Percentiles rank a stretch among this genome's conserved stretches.
These are phyloP conservation scores for Saturnispora hagleri DNA, from an alignment of 805 yeast genomes.

Conservation along the genomic window DNA sequence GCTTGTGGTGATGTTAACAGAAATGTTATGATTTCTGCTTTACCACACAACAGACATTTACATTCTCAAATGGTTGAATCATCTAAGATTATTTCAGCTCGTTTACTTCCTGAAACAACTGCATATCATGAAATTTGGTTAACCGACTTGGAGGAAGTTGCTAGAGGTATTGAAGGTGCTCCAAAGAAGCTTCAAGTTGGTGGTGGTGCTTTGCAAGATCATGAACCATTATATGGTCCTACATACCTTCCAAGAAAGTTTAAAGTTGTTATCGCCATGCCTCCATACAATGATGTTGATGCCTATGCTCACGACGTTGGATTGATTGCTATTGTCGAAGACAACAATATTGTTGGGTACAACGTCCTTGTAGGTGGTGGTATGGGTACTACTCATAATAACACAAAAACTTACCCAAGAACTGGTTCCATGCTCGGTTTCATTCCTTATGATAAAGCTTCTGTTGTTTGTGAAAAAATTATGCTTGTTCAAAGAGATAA, in stretches of 20 bases:
- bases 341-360: slow-evolving; percentile 64
- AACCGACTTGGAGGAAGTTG: slow-evolving; percentile 24
- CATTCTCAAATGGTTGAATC: slow-evolving; percentile 63
- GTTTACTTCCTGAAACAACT: slow-evolving; percentile 81
- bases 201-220: slow-evolving; percentile 72
- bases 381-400: slow-evolving; percentile 97
- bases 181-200: slow-evolving; percentile 81
- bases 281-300: slow-evolving; percentile 94
- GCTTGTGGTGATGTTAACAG: slow-evolving; percentile 99
- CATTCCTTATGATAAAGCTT: slow-evolving; percentile 56
- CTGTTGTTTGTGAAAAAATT: slow-evolving; percentile 77
- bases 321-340: slow-evolving; percentile 73
- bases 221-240: slow-evolving; percentile 84
- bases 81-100: slow-evolving; percentile 64
- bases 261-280: slow-evolving; percentile 89
- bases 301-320: slow-evolving; percentile 95
- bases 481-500: slow-evolving; percentile 90
- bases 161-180: slow-evolving; percentile 55
- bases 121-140: slow-evolving; percentile 98
- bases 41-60: slow-evolving; percentile 74
- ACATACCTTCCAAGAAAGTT: slow-evolving; percentile 91
- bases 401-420: slow-evolving; percentile 93
- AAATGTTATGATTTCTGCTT: slow-evolving; percentile 88
- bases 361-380: slow-evolving; percentile 95
- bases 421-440: slow-evolving; percentile 84